Evolutionary conservation across 202 grass and related monocot genomes (phyloP).

Genomic region (Zoysia matrella): DNA sequence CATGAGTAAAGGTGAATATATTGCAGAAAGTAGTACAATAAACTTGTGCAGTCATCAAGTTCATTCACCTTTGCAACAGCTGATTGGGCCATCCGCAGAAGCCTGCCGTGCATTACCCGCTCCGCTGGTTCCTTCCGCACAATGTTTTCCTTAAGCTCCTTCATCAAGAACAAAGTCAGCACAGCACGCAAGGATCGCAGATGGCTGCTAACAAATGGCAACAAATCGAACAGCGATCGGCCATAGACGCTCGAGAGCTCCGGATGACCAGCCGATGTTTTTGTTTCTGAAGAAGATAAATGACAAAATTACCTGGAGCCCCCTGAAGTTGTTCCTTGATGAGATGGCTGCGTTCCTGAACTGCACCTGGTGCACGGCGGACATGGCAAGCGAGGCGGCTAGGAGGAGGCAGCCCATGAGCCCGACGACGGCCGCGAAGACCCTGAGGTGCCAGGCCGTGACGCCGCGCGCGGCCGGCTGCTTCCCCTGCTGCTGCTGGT

Average conservation of each 20-base stretch:
- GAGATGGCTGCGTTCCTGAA: constrained; percentile 54
- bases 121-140: constrained; percentile 46
- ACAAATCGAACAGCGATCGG: neutral
- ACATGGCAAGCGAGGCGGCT: constrained; percentile 57
- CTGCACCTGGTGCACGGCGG: constrained; percentile 59
- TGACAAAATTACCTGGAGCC: constrained; percentile 44
- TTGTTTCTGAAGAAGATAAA: no score
- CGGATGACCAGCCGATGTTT: no score
- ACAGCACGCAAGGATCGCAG: neutral
- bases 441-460: constrained; percentile 46
- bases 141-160: constrained; percentile 57
- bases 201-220: neutral
- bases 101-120: constrained; percentile 75
- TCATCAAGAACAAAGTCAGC: constrained; percentile 20
- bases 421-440: constrained; percentile 52
- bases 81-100: constrained; percentile 66
- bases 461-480: constrained; percentile 7
- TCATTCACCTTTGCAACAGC: constrained; percentile 62
- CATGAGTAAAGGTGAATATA: constrained; percentile 10
- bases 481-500: neutral
- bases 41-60: neutral
- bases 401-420: constrained; percentile 62
- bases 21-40: neutral
- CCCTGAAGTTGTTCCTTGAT: constrained; percentile 40
- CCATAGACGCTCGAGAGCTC: no score